Percentiles rank a stretch among this genome's conserved stretches.
Conservation (phyloP, 352 stramenopile genomes). For the Phytophthora kernoviae region DNA sequence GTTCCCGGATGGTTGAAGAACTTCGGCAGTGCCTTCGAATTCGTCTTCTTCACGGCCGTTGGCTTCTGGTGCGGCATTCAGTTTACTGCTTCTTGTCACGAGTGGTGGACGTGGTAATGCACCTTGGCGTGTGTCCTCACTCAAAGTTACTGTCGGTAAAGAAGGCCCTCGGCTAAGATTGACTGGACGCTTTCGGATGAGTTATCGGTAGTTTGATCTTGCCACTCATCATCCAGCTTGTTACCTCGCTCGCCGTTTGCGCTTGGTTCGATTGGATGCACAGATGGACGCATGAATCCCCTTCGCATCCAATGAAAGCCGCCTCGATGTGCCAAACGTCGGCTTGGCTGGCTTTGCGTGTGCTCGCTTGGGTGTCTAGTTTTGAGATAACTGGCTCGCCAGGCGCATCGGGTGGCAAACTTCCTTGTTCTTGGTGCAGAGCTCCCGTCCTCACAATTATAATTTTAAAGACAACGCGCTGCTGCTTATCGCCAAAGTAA, state of each 20-base stretch:
- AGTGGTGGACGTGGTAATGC: constrained; percentile 10
- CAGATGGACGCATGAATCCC: constrained; percentile 66
- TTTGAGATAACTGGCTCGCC: constrained; percentile 5
- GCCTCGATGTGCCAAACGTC: constrained; percentile 13
- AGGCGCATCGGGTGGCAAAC: constrained; percentile 22
- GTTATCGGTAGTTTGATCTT: constrained; percentile 39
- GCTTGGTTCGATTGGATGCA: constrained; percentile 62
- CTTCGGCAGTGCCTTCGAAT: constrained; percentile 17
- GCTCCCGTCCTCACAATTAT: constrained; percentile 18
- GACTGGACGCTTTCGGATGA: constrained; percentile 20
- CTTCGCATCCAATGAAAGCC: constrained; percentile 43
- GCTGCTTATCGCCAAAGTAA: too few species aligned
- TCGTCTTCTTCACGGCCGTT: constrained; percentile 20
- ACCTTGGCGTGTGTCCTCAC: constrained; percentile 9
- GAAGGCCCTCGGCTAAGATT: constrained; percentile 13
- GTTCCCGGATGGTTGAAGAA: constrained; percentile 14
- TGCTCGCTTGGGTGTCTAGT: constrained; percentile 14
- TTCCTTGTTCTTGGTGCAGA: constrained; percentile 9
- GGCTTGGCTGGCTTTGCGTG: constrained; percentile 2
- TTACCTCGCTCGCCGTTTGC: constrained; percentile 15
- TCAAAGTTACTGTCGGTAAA: constrained; percentile 4
- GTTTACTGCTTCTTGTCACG: constrained; percentile 15
- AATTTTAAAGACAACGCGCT: not conserved
- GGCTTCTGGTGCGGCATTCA: constrained; percentile 19
- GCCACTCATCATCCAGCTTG: constrained; percentile 30